Base-by-base conservation (phyloP, 228 moss, liverwort and hornwort genomes). In the Sphagnum fallax region DNA sequence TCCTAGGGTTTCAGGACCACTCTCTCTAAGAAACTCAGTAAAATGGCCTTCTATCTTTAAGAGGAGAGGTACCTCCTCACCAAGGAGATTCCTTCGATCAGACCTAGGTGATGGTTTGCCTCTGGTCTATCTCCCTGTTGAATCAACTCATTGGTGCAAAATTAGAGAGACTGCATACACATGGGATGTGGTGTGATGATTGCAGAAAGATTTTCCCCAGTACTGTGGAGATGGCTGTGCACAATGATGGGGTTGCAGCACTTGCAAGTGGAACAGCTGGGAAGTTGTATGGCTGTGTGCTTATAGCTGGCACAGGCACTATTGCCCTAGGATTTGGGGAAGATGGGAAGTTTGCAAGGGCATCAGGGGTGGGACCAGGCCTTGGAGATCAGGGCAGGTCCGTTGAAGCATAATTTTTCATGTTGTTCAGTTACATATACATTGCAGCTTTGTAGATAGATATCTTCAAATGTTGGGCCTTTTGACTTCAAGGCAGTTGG, bases 321-420 rank as follows among this genome's bases (percentile, higher is more conserved):
- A 90, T 93, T 70, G 92, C 92, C 48, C 75, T 93, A 57, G 93
- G 92, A 61, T 90, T 92, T 16, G 84, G 73, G 65, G 80, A 84
- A 79, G 84, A 78, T 47, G 89, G 89, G 53, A 89, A 89, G 76
- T 69, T 81, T 69, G 84, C 91, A 62, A 76, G 92, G 71, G 91
- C 98, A 77, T 81, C 91, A 49, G 93, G 93, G 71, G 78, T 75
- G 53, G 92, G 98, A 70, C 90, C 93, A 60, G 69, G 82, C 66
- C 92, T 98, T 65, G 98, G 98, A 83, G 98, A 98, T 62, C 87
- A 83, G 76, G 98, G 98, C 82, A 84, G 91, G 96, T 93, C 70
- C 16, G 48, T 75, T 4, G 18, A 53, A 52, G 55, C 32, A 32
- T 32, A 32, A 32, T 32, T 32, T 32, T 32, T 32, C 32, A 32